Evolutionary conservation across 169 alveolate species (phyloP), one percentile per base, ranked within the genome.

Genomic region (Babesia bigemina): DNA sequence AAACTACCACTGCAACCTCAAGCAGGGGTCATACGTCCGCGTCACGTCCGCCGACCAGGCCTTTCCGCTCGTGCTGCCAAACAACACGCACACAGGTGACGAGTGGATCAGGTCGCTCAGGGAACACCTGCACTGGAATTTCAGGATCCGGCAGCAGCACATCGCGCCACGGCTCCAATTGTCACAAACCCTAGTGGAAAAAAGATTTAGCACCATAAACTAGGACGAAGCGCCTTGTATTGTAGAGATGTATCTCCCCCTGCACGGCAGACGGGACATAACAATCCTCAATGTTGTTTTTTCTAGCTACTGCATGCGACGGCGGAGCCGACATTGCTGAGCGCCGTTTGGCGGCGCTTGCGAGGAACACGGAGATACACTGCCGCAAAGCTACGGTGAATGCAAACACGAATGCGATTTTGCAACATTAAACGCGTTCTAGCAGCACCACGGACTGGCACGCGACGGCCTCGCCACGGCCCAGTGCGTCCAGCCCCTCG

Each of bases 121-220:
- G 62, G 86, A 83, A 22, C 84, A 83, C 82, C 60, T 83, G 47
- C 90, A 83, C 73, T 83, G 90, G 90, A 83, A 83, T 60, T 63
- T 60, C 44, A 36, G 90, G 48, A 73, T 83, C 24, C 44, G 90
- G 58, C 90, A 83, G 60, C 73, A 83, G 69, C 44, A 49, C n/a
- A 33, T 83, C 19, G 70, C 36, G 19, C 50, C n/a, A 36, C 55
- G 45, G 24, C 65, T 13, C 11, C 65, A n/a, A 19, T 9, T 45
- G n/a, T 45, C 50, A 2, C 19, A 45, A 10, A 7, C 50, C 19
- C 50, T 13, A 2, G 50, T 16, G n/a, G 50, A 45, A 45, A 4
- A 45, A 16, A 53, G 60, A 21, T 53, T 53, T 21, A 53, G 21
- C 60, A 53, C 60, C 14, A 53, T 53, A 13, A 53, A 8, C 19